phyloP scores from a whole-genome alignment of 108 stramenopile genomes.

The Aureococcus anophagefferens region DNA sequence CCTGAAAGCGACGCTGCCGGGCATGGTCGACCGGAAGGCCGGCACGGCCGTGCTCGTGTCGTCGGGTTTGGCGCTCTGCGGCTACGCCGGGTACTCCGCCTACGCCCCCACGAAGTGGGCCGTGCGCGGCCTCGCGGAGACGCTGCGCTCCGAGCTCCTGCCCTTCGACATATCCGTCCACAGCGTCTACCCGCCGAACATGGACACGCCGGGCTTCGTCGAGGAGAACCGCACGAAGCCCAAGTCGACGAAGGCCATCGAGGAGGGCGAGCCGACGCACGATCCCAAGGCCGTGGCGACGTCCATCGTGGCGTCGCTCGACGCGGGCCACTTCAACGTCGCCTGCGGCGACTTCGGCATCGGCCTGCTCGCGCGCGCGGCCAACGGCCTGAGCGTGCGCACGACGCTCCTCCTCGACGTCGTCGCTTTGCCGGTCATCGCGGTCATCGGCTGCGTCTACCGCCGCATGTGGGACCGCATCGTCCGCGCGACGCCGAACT shows the following conservation, averaged over 20 bases:
- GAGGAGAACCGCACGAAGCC: background rate
- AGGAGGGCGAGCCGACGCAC: background rate
- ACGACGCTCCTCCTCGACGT: background rate
- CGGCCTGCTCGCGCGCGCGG: background rate
- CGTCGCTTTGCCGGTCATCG: background rate
- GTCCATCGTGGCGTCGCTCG: background rate
- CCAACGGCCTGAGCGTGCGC: background rate
- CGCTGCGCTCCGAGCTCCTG: background rate
- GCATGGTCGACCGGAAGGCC: background rate
- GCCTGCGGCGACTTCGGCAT: background rate
- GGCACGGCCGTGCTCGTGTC: background rate
- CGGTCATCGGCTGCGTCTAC: background rate
- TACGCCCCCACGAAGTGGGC: slow-evolving; percentile 1
- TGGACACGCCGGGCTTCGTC: background rate
- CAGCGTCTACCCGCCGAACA: background rate
- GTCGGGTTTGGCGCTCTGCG: background rate
- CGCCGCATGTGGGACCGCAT: background rate
- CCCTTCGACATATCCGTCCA: background rate
- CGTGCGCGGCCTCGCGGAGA: background rate
- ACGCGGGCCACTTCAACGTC: background rate
- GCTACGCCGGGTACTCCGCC: background rate
- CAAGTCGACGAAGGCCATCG: background rate
- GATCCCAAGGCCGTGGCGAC: background rate
- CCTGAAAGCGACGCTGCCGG: background rate
- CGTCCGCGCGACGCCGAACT: background rate